Conservation (phyloP, 1,139 yeast genomes). For the Eremothecium coryli region DNA sequence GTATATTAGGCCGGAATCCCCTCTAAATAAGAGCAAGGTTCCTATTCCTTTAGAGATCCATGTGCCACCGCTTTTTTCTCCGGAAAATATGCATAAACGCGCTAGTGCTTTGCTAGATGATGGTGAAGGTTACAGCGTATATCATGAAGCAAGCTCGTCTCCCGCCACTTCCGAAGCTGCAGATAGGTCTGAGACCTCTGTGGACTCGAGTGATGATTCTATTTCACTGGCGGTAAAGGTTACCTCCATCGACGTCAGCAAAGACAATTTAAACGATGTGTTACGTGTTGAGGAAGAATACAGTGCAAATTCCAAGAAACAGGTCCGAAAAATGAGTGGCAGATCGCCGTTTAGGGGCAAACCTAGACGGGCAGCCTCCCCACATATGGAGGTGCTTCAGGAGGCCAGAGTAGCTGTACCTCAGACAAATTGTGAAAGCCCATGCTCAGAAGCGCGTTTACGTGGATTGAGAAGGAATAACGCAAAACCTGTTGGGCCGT, state of each 20-base stretch:
- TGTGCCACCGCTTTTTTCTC: slow-evolving; percentile 33
- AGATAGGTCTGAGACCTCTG: slow-evolving; percentile 1
- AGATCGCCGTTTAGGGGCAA: not conserved
- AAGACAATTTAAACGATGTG: slow-evolving; percentile 18
- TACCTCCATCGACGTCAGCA: slow-evolving; percentile 20
- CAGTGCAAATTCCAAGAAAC: slow-evolving; percentile 27
- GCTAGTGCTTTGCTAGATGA: slow-evolving; percentile 24
- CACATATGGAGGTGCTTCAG: not conserved
- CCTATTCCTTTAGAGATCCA: slow-evolving; percentile 32
- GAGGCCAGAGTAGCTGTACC: not conserved
- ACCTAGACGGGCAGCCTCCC: not conserved
- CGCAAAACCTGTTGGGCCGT: slow-evolving; percentile 9
- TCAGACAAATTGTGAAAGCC: too few relatives aligned
- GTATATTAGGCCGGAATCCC: slow-evolving; percentile 31
- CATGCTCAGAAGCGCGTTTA: too few relatives aligned
- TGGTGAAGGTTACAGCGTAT: slow-evolving; percentile 25
- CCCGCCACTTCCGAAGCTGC: slow-evolving; percentile 5
- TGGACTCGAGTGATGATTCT: slow-evolving; percentile 16
- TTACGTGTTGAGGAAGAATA: slow-evolving; percentile 29
- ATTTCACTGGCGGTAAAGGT: slow-evolving; percentile 26
- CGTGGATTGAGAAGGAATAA: not conserved
- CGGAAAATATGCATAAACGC: slow-evolving; percentile 24
- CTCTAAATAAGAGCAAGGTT: slow-evolving; percentile 27
- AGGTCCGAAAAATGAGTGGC: slow-evolving; percentile 22
- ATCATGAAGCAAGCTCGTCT: slow-evolving; percentile 1